These are phyloP conservation scores for Fraxinus excelsior DNA, from an alignment of 257 asterid species.

Conservation along the genomic window DNA sequence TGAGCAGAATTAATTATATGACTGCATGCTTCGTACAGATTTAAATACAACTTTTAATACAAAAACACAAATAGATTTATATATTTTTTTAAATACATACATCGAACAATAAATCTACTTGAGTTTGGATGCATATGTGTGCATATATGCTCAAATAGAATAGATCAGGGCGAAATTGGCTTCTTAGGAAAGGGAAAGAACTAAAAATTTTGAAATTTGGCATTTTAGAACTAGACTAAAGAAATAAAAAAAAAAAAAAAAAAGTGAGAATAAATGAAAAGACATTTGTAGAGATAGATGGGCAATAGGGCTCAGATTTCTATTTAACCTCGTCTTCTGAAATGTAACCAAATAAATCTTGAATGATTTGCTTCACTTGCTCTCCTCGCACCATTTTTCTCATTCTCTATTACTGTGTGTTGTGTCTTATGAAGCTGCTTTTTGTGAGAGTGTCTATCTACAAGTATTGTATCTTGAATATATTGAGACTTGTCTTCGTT, in stretches of 20 bases:
- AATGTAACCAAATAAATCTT: slow-evolving; percentile 53
- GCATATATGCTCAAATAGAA: not conserved
- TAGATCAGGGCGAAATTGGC: not conserved
- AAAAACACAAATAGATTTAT: not conserved
- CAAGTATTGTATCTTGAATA: not conserved
- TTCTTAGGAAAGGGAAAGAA: not conserved
- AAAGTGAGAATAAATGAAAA: too few species aligned
- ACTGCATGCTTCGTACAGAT: not conserved
- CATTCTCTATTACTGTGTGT: not conserved
- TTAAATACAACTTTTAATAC: too few species aligned
- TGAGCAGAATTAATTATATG: too few species aligned
- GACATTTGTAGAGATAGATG: too few species aligned
- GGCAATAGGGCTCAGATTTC: slow-evolving; percentile 45
- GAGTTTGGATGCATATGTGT: too few species aligned
- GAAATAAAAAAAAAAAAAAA: too few species aligned
- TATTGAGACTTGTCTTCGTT: not conserved
- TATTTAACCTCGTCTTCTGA: slow-evolving; percentile 56
- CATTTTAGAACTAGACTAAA: too few species aligned
- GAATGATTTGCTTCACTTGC: slow-evolving; percentile 54
- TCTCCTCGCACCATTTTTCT: slow-evolving; percentile 41
- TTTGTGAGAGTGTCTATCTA: not conserved
- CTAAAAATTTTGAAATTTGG: not conserved
- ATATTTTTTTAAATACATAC: not conserved
- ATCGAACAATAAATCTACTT: too few species aligned
- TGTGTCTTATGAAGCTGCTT: not conserved